phyloP scores from a whole-genome alignment of 495 filamentous ascomycete species.

The Pseudevernia furfuracea region DNA sequence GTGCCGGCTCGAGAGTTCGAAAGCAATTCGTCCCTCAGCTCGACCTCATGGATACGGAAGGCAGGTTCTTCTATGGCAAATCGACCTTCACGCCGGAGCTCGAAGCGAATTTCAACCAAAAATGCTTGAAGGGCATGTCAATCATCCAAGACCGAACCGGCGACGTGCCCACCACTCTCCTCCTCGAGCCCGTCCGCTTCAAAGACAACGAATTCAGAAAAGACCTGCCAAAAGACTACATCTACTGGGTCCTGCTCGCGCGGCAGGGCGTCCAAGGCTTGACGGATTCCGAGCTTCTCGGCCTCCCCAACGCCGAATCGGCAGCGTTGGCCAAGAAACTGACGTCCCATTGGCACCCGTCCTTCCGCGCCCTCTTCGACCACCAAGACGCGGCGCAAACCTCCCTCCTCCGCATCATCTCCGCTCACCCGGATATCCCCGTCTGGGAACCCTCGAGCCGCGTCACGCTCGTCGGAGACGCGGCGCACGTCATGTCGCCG shows the following conservation, averaged over 20 bases:
- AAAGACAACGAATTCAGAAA: conserved; percentile 8
- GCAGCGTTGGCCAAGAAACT: conserved; percentile 25
- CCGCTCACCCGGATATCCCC: conserved; percentile 34
- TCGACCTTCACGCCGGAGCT: conserved; percentile 33
- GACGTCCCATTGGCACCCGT: conserved; percentile 30
- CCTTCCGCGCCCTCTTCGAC: conserved; percentile 33
- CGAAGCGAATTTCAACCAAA: conserved; percentile 22
- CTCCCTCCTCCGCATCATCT: conserved; percentile 33
- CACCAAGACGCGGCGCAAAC: conserved; percentile 32
- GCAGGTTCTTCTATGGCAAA: conserved; percentile 39
- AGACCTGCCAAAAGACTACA: conserved; percentile 30
- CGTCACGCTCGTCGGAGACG: conserved; percentile 56
- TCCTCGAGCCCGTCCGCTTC: conserved; percentile 35
- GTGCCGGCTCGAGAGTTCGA: conserved; percentile 35
- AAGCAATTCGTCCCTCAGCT: conserved; percentile 38
- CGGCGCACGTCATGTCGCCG: conserved; percentile 55
- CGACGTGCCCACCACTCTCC: conserved; percentile 29
- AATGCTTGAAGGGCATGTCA: conserved; percentile 29
- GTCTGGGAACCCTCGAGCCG: conserved; percentile 33
- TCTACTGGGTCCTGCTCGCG: conserved; percentile 36
- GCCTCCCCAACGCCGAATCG: conserved; percentile 23
- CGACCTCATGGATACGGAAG: conserved; percentile 36
- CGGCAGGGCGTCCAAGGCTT: conserved; percentile 23
- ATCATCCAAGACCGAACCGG: conserved; percentile 24
- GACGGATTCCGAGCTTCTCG: conserved; percentile 25